phyloP scores from a whole-genome alignment of 2,329 filamentous ascomycete genomes.

The Colletotrichum sp. region DNA sequence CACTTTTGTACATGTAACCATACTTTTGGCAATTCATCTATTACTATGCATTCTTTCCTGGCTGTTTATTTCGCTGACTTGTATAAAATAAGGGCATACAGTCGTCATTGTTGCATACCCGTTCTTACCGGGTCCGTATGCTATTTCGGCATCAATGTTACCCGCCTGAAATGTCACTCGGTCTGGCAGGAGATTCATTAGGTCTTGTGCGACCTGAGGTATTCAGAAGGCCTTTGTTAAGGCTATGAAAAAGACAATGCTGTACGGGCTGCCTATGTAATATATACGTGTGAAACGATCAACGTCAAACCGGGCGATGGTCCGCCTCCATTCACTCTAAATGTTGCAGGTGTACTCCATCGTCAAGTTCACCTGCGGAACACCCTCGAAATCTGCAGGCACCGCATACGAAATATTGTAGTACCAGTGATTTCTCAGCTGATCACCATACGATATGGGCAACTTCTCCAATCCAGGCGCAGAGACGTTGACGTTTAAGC shows the following conservation, averaged over 20 bases:
- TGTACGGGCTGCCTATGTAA: not conserved
- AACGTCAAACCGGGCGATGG: not conserved
- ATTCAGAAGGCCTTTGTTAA: not conserved
- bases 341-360: constrained; percentile 30
- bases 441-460: constrained; percentile 38
- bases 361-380: constrained; percentile 38
- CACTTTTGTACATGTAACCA: accelerated
- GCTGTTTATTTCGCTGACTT: accelerated
- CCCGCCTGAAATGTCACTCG: too few relatives aligned
- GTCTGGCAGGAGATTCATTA: not conserved
- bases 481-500: constrained; percentile 39
- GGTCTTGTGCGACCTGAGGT: not conserved
- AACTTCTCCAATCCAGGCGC: constrained; percentile 40
- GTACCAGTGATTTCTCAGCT: constrained; percentile 43
- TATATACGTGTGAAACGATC: not conserved
- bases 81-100: not conserved
- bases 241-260: not conserved
- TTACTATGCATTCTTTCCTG: not conserved
- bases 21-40: not conserved
- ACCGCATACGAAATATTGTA: constrained; percentile 53
- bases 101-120: too few relatives aligned
- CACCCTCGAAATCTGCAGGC: constrained; percentile 40
- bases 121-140: too few relatives aligned
- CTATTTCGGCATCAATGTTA: too few relatives aligned
- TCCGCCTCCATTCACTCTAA: not conserved